Conservation (phyloP, 2,329 filamentous ascomycete genomes). For the Ceratocystis alfenasii region DNA sequence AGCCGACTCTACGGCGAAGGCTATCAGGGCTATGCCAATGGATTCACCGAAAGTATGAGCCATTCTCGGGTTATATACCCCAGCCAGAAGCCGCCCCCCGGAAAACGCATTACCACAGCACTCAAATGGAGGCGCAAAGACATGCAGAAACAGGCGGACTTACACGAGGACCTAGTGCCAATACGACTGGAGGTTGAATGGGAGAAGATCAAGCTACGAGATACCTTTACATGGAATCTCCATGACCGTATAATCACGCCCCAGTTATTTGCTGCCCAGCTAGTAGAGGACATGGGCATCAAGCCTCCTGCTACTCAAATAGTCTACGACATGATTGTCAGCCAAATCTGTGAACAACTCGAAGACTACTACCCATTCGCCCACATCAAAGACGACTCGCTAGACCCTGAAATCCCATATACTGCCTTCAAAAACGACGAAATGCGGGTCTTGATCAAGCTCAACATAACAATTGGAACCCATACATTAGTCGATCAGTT, state of each 20-base stretch:
- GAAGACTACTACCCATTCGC: slow-evolving; percentile 89
- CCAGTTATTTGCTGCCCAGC: slow-evolving; percentile 73
- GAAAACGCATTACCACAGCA: slow-evolving; percentile 60
- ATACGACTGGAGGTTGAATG: slow-evolving; percentile 86
- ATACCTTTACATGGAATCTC: slow-evolving; percentile 97
- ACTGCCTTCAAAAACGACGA: slow-evolving; percentile 96
- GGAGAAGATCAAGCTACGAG: slow-evolving; percentile 88
- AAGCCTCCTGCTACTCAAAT: slow-evolving; percentile 58
- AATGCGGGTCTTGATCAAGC: slow-evolving; percentile 89
- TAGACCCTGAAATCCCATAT: slow-evolving; percentile 84
- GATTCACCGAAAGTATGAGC: slow-evolving; percentile 58
- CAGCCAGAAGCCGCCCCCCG: slow-evolving; percentile 59
- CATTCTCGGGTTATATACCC: slow-evolving; percentile 70
- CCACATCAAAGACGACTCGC: slow-evolving; percentile 75
- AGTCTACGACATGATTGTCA: slow-evolving; percentile 47
- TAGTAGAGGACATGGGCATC: slow-evolving; percentile 81
- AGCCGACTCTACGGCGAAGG: slow-evolving; percentile 56
- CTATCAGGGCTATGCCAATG: slow-evolving; percentile 83
- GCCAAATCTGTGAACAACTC: slow-evolving; percentile 77
- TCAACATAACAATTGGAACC: slow-evolving; percentile 94
- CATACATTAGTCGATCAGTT: slow-evolving; percentile 94
- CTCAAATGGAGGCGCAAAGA: slow-evolving; percentile 69
- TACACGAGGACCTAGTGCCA: slow-evolving; percentile 82
- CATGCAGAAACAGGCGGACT: slow-evolving; percentile 72
- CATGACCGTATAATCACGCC: slow-evolving; percentile 74